Evolutionary conservation across 768 basidiomycete genomes (phyloP), one percentile per base, ranked within the genome.

Genomic region (Lactarius deliciosus): DNA sequence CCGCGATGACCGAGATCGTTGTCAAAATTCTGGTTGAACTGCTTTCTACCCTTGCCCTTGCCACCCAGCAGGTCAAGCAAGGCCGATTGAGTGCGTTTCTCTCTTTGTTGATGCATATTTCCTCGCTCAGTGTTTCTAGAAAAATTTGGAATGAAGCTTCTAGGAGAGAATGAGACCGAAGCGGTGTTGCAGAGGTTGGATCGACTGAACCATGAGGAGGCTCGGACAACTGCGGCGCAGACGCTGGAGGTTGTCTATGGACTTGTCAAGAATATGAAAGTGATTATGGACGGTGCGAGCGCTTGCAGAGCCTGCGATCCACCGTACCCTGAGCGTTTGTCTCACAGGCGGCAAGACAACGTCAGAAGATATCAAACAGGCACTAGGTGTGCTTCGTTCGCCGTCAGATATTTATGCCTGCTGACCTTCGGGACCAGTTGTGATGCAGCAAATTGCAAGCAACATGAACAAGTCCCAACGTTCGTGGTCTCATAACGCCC

Each of bases 161-260:
- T 54, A 28, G 53, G 53, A 25, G 22, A 25, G 22, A 54, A 54
- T 5, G 53, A 16, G 18, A 53, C 34, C 5, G 18, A 38, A 36
- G 9, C 11, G 10, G 43, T 22, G 22, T 47, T 34, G 60, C 22
- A 50, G n/a, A 61, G 20, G 30, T 13, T 61, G 43, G 32, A 18
- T 25, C 43, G 10, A 28, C 53, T 54, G 5, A 54, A n/a, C 28
- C 32, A 50, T 0, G 60, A 50, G 5, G 60, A 61, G 34, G 47
- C 30, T 9, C 60, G 30, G 34, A 53, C 43, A 32, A 53, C 34
- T 5, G 60, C 60, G 4, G n/a, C 30, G 5, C 45, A 47, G 18
- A 61, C 60, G 10, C 15, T 47, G 22, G 45, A 61, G 43, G 45
- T 47, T 30, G 47, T 61, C 22, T 25, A 36, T 38, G 47, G 60